Evolutionary conservation across 208 protist genomes (phyloP).

Genomic region (Wallacemonas sp.): DNA sequence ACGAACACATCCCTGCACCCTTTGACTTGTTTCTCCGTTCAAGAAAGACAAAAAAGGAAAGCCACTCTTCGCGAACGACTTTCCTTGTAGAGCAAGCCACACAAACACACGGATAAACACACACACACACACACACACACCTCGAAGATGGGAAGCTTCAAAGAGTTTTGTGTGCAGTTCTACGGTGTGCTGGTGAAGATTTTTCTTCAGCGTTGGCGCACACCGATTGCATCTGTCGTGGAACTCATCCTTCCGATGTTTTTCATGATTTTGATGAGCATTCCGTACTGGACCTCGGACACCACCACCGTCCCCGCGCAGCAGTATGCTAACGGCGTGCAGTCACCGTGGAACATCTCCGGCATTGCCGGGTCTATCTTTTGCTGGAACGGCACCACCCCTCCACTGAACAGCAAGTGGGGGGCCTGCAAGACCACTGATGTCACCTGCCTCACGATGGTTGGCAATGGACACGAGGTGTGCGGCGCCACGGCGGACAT

Average conservation of each 20-base stretch:
- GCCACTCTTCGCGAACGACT: not conserved
- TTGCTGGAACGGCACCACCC: conserved; percentile 15
- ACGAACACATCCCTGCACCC: too few species aligned
- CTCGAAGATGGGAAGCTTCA: conserved; percentile 8
- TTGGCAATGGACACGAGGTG: conserved; percentile 30
- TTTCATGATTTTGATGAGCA: conserved; percentile 50
- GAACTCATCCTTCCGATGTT: conserved; percentile 68
- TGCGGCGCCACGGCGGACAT: conserved; percentile 11
- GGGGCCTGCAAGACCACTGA: conserved; percentile 11
- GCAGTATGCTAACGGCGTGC: conserved; percentile 22
- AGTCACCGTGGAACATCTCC: conserved; percentile 11
- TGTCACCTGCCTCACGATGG: conserved; percentile 25
- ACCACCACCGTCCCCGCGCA: conserved; percentile 16
- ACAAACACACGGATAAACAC: not conserved
- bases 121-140: not conserved
- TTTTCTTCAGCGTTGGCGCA: conserved; percentile 47
- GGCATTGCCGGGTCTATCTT: conserved; percentile 16
- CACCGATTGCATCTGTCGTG: conserved; percentile 44
- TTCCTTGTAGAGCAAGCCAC: not conserved
- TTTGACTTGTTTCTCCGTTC: too few species aligned
- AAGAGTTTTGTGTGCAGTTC: conserved; percentile 51
- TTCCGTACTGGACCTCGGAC: conserved; percentile 54
- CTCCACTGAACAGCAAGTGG: not conserved
- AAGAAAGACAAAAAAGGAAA: too few species aligned
- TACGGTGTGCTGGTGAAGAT: conserved; percentile 72